These are phyloP conservation scores for Auxenochlorella pyrenoidosa DNA, from an alignment of 139 green algal genomes.

Conservation along the genomic window DNA sequence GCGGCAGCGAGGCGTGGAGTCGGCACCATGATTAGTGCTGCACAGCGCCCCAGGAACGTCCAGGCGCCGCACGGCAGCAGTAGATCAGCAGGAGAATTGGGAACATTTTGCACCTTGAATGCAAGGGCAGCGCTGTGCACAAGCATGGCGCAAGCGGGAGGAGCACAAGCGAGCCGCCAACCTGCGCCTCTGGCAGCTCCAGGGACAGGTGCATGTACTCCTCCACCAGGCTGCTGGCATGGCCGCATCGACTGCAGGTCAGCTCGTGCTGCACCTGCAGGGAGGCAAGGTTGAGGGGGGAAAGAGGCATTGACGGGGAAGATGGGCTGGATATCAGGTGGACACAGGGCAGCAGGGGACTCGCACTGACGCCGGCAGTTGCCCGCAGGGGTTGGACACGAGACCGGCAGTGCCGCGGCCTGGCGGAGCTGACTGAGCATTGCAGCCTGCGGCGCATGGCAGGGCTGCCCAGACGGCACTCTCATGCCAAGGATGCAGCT, in stretches of 20 bases:
- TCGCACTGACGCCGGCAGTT: background rate
- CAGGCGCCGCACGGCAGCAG: background rate
- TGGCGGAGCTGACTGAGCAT: too few relatives aligned
- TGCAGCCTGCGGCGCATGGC: too few relatives aligned
- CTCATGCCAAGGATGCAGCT: too few relatives aligned
- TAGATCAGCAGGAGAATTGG: too few relatives aligned
- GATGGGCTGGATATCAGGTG: background rate
- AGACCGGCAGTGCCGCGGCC: too few relatives aligned
- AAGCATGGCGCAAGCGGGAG: too few relatives aligned
- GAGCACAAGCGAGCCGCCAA: background rate
- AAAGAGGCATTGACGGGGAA: background rate
- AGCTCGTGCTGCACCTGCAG: constrained; percentile 44
- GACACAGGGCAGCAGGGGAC: background rate
- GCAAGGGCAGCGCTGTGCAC: too few relatives aligned
- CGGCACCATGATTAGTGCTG: too few relatives aligned
- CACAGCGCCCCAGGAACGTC: too few relatives aligned
- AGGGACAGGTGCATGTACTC: constrained; percentile 68
- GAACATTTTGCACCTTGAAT: too few relatives aligned
- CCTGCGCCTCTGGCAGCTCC: constrained; percentile 56
- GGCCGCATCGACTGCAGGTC: constrained; percentile 54
- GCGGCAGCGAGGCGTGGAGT: background rate
- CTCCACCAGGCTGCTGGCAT: constrained; percentile 52
- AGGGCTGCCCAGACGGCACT: too few relatives aligned
- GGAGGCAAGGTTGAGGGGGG: background rate
- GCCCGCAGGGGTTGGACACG: too few relatives aligned